Percentiles rank a stretch among this genome's conserved stretches.
Conservation (phyloP, 108 stramenopile genomes). For the Tribonema minus region DNA sequence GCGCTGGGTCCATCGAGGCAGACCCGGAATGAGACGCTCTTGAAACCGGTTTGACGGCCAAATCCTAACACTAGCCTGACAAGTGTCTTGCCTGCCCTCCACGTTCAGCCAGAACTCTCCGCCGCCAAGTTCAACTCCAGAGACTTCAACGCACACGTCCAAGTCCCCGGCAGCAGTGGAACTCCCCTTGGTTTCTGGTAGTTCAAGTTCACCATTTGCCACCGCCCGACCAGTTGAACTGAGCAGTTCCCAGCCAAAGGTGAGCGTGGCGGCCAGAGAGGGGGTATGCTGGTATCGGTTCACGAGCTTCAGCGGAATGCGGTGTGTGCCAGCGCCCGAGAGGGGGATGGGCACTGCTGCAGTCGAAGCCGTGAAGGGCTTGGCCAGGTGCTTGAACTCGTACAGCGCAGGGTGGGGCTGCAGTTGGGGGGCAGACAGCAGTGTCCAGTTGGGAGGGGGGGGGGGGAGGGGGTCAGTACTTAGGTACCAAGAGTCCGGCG, state of each 20-base stretch:
- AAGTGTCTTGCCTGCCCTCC: too few relatives aligned
- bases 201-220: neutral
- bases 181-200: too few relatives aligned
- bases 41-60: too few relatives aligned
- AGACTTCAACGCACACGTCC: too few relatives aligned
- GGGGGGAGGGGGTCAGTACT: neutral
- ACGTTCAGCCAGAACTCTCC: too few relatives aligned
- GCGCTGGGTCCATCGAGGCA: too few relatives aligned
- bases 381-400: constrained; percentile 26
- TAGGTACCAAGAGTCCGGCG: too few relatives aligned
- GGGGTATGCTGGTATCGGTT: constrained; percentile 20
- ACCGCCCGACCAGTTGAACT: constrained; percentile 10
- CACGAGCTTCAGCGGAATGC: neutral
- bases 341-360: neutral
- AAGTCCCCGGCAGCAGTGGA: too few relatives aligned
- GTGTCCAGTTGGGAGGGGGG: neutral
- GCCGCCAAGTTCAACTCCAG: too few relatives aligned
- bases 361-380: constrained; percentile 1
- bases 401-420: constrained; percentile 24
- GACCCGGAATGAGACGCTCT: too few relatives aligned
- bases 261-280: constrained; percentile 1
- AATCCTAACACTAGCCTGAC: too few relatives aligned
- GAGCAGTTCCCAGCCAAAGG: constrained; percentile 2
- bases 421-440: neutral
- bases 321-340: neutral